Base-by-base conservation (phyloP, 441 rosid species). In the Corymbia citriodora region DNA sequence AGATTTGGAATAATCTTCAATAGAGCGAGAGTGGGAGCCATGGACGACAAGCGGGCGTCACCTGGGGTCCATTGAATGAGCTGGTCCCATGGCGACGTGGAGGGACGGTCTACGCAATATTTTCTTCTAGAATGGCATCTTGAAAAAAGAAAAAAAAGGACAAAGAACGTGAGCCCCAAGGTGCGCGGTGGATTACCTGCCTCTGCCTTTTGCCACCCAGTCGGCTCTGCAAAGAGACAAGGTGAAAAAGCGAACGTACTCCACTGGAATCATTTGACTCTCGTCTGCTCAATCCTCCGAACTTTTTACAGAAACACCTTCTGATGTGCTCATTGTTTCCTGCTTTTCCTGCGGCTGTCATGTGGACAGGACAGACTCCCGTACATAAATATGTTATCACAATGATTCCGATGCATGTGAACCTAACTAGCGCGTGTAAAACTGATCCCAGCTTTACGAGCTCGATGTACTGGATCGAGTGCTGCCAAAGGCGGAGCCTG, bases 161-260 rank as follows among this genome's bases (percentile, higher is more conserved):
- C 65, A 25, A 59, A 25, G 65, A 25, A 59, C 65, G 65, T 0
- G n/a, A 59, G 65, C 25, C n/a, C n/a, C 65, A 0, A 29, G 65
- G 25, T 10, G n/a, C n/a, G 11, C 65, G n/a, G n/a, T 0, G 65
- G n/a, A 59, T 59, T 10, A 25, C 65, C n/a, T 59, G 65, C 65
- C 14, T 25, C 3, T 59, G 65, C 65, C 65, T 59, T 0, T 59
- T 0, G 13, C 65, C 0, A 25, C 65, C 65, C 25, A 11, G 4
- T 25, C n/a, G 0, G 65, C 65, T 59, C 11, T 59, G 65, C 65
- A 25, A 29, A 59, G 0, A 59, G 65, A 25, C 2, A 59, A 0
- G 65, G 65, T 10, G 65, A 59, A 59, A 68, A 68, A 15, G 3
- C 4, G 40, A 8, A 68, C 6, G 74, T n/a, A 16, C 40, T 31